Conservation (phyloP, 2,329 filamentous ascomycete genomes). For the Calonectria pseudoreteaudii region DNA sequence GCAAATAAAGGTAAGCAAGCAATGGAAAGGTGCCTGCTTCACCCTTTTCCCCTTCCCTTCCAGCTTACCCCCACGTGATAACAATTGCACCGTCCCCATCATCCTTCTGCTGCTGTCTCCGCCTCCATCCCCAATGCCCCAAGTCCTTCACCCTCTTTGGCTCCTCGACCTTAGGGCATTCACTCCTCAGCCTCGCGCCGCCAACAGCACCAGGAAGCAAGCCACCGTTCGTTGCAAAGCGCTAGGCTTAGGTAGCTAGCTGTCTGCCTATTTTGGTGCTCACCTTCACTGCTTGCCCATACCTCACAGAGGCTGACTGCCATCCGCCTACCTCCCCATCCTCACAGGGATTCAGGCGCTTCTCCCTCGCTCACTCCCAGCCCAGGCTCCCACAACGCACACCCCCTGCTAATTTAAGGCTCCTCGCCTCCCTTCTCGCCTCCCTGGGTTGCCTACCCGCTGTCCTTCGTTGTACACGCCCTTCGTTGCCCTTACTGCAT, state of each 20-base stretch:
- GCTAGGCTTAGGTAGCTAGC: background rate
- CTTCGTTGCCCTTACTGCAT: slow-evolving; percentile 2
- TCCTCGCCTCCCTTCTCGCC: background rate
- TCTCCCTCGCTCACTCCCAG: slow-evolving; percentile 9
- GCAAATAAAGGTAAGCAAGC: slow-evolving; percentile 4
- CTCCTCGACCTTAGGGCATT: background rate
- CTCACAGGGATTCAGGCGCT: background rate
- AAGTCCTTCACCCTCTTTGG: background rate
- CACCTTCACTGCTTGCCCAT: background rate
- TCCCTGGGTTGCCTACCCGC: background rate
- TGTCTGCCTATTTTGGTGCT: background rate
- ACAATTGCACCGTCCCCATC: background rate
- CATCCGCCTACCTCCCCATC: background rate
- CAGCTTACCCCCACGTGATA: slow-evolving; percentile 11
- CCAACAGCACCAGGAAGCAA: background rate
- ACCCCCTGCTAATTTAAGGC: slow-evolving; percentile 17
- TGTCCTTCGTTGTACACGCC: background rate
- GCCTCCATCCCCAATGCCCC: background rate
- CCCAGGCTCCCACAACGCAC: slow-evolving; percentile 2
- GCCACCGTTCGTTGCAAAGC: slow-evolving; percentile 1
- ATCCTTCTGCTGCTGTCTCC: background rate
- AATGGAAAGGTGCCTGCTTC: background rate
- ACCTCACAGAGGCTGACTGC: slow-evolving; percentile 3
- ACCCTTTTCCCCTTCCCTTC: background rate
- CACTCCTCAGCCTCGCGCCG: slow-evolving; percentile 10